Base-by-base conservation (phyloP, 2,329 filamentous ascomycete species). In the Hymenoscyphus repandus region DNA sequence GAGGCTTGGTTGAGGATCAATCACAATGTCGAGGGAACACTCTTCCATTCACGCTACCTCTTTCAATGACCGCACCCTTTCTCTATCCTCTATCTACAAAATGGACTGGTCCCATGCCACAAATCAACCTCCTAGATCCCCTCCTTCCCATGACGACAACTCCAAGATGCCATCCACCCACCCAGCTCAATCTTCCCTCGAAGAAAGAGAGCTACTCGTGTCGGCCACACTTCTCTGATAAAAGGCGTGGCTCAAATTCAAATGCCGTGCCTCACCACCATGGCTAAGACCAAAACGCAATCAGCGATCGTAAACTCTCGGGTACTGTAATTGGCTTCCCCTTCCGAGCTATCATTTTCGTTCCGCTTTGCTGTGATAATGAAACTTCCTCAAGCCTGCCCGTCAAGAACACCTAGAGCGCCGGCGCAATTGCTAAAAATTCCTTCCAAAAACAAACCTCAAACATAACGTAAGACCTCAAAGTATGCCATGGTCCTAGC, bases 271-370 rank as follows among this genome's bases (percentile, higher is more conserved):
- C 30, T 20, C 32, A 18, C 31, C 31, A 18, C 17, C 31, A 45
- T 18, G 27, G 17, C 7, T 33, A 20, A 38, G 27, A 13, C 22
- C 13, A 22, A 37, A 46, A 18, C 31, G 39, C 30, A 36, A 34
- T 27, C 31, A 15, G 27, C 15, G 12, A 15, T 38, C 15, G 34
- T 20, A 31, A 31, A 31, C 45, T 41, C 36, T 22, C 40, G 45
- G 45, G 45, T 47, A 47, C 45, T 47, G 45, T 39, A 40, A 47
- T 47, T 47, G 45, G 30, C 45, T 47, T 47, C 45, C 45, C 45
- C 45, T 13, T 36, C 33, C 30, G 45, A 47, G 45, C 22, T 32
- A 40, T 20, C 40, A 17, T 17, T 47, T 30, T 47, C 17, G n/a
- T 12, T 30, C 40, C 27, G 45, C 27, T 37, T 40, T 36, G 36